These are phyloP conservation scores for Trichoderma virens DNA, from an alignment of 495 filamentous ascomycete species.

Conservation along the genomic window DNA sequence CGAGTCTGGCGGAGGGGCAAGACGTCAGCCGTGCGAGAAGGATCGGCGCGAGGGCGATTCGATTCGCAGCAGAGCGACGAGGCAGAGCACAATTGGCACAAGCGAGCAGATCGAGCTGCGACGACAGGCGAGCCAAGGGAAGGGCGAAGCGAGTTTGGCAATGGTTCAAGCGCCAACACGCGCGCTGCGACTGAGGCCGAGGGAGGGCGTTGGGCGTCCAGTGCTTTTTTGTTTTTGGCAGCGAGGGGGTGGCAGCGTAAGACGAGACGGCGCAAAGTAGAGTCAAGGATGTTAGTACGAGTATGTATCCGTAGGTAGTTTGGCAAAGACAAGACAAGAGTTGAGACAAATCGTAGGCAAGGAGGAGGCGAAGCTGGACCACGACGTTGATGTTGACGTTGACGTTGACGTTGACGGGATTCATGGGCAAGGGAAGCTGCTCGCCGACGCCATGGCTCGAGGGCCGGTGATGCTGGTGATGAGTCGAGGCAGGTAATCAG, in stretches of 20 bases:
- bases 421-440: background rate
- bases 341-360: too few relatives aligned
- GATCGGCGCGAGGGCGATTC: background rate
- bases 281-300: too few relatives aligned
- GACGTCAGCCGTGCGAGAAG: constrained; percentile 1
- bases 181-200: background rate
- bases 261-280: too few relatives aligned
- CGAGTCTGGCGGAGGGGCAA: background rate
- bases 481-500: background rate
- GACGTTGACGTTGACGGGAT: background rate
- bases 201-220: background rate
- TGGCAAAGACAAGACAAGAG: too few relatives aligned
- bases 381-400: too few relatives aligned
- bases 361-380: too few relatives aligned
- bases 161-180: background rate
- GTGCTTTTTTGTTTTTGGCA: background rate
- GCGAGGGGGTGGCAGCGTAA: too few relatives aligned
- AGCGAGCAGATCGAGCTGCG: background rate
- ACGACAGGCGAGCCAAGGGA: background rate
- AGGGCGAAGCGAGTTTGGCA: background rate
- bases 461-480: background rate
- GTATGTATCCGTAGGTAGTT: too few relatives aligned
- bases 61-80: background rate
- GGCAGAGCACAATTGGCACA: background rate
- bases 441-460: background rate